Percentiles rank a stretch among this genome's conserved stretches.
Conservation (phyloP, 768 basidiomycete genomes). For the Suillus brevipes region DNA sequence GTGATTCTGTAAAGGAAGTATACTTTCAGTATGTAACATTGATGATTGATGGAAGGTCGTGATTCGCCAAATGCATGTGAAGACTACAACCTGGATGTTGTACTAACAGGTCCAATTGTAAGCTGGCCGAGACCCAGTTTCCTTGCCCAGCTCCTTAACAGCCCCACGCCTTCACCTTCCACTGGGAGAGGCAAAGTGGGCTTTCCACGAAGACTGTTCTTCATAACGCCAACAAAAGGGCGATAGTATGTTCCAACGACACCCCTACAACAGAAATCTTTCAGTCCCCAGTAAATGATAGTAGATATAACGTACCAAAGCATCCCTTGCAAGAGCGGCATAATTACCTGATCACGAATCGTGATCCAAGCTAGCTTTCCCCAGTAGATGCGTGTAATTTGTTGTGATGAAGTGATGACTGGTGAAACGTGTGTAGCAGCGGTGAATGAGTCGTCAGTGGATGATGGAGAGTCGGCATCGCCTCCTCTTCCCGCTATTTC, state of each 20-base stretch:
- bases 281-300: neutral
- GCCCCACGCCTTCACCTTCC: constrained; percentile 32
- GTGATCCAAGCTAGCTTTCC: constrained; percentile 61
- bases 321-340: constrained; percentile 65
- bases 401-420: constrained; percentile 31
- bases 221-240: constrained; percentile 28
- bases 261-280: constrained; percentile 24
- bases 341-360: constrained; percentile 64
- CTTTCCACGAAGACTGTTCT: constrained; percentile 18
- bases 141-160: constrained; percentile 31
- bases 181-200: constrained; percentile 15
- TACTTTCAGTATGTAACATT: neutral
- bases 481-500: constrained; percentile 24
- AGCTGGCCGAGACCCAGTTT: constrained; percentile 31
- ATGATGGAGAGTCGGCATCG: constrained; percentile 16
- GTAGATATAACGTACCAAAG: constrained; percentile 50
- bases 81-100: neutral
- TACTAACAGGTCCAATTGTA: constrained; percentile 25
- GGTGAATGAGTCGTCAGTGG: constrained; percentile 18
- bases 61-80: neutral
- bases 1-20: neutral
- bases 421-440: constrained; percentile 29
- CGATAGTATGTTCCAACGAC: constrained; percentile 33
- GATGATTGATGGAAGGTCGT: neutral
- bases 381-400: constrained; percentile 54